Conservation (phyloP, 352 stramenopile genomes). For the Globisporangium cederbergense region DNA sequence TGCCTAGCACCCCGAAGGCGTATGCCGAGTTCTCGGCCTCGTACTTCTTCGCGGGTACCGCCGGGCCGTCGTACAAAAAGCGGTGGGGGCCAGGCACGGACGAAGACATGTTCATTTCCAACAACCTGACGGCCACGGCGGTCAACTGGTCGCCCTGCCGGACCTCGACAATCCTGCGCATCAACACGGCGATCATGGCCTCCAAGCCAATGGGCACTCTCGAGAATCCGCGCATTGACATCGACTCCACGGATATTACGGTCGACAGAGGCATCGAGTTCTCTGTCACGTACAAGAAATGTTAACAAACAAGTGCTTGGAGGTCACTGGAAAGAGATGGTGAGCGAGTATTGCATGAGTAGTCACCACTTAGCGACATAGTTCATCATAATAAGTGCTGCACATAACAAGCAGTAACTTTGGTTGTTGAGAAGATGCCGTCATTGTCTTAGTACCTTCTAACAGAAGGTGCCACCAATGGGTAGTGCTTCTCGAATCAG, state of each 20-base stretch:
- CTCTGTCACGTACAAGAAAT: constrained; percentile 25
- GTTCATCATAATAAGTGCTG: no score
- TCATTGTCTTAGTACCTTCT: background rate
- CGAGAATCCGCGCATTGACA: constrained; percentile 18
- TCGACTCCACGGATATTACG: constrained; percentile 30
- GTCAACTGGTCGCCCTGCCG: constrained; percentile 27
- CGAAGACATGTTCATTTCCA: constrained; percentile 22
- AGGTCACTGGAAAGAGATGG: background rate
- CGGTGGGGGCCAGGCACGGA: constrained; percentile 15
- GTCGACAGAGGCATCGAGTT: constrained; percentile 27
- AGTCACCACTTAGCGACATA: no score
- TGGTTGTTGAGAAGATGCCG: no score
- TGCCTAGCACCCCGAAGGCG: constrained; percentile 12
- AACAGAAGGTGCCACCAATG: background rate
- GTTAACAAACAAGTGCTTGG: background rate
- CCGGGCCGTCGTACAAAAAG: constrained; percentile 18
- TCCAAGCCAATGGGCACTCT: constrained; percentile 3
- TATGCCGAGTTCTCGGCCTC: constrained; percentile 22
- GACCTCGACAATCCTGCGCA: constrained; percentile 26
- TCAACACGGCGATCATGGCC: constrained; percentile 29
- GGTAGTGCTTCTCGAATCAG: background rate
- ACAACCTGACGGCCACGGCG: constrained; percentile 18
- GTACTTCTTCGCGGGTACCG: constrained; percentile 28
- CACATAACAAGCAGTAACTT: no score
- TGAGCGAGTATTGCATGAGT: background rate